Evolutionary conservation across 352 stramenopile species (phyloP), one percentile per base, ranked within the genome.

Genomic region (Halophytophthora batemanensis): DNA sequence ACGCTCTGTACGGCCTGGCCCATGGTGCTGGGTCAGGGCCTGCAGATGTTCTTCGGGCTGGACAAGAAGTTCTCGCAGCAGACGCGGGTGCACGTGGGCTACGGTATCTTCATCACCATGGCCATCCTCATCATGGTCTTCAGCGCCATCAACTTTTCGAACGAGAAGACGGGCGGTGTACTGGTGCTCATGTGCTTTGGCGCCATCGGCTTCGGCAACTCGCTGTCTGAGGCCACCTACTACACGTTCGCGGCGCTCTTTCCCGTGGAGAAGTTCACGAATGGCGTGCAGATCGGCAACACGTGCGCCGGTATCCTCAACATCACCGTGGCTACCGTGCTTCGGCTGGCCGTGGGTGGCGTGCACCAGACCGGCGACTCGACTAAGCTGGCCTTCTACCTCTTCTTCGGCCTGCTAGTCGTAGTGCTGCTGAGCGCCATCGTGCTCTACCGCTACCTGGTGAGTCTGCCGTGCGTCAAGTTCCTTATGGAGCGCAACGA

Each of bases 231-330:
- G 35, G 58, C 66, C 10, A 72, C 53, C 11, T 78, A 61, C 45
- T 83, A 83, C 62, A 56, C 49, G 21, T 42, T 80, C 13, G 69
- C 69, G 1, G 66, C 66, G 11, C 51, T 83, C 5, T 83, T 83
- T 54, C 69, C 66, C 0, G 49, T 69, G 15, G 53, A 74, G 40
- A 77, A 75, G 46, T 80, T 72, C 51, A 80, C 67, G 21, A 78
- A 79, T 50, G 66, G 66, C 2, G 59, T 83, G 13, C 72, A 83
- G 48, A 69, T 83, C 19, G 72, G 67, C 28, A 76, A 80, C 45
- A 64, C 62, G 22, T 50, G 36, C 4, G 61, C 64, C 2, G 69
- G 60, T 17, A 50, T 71, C 28, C 29, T 77, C 49, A 84, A 81
- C 64, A 58, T 79, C 36, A 72, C 59, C 11, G 42, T 74, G 18